Base-by-base conservation (phyloP, 73 alveolate genomes). In the Paramecium biaurelia region DNA sequence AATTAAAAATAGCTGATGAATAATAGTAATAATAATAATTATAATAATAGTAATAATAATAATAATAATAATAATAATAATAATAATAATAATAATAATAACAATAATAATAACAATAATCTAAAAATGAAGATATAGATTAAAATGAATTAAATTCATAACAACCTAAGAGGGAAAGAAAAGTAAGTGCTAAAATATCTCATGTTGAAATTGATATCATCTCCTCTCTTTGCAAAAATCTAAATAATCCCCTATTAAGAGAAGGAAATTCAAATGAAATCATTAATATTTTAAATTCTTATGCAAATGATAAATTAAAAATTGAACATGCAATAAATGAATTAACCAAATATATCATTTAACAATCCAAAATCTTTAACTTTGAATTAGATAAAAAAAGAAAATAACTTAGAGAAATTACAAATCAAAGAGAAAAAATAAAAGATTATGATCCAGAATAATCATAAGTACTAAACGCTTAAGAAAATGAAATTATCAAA, bases 291-390 rank as follows among this genome's bases (percentile, higher is more conserved):
- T 24, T 79, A 42, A 79, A 41, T 21, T 42, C 47, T 43, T 79
- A 43, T 47, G 70, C 74, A 0, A 79, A 79, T 42, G 90, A 79
- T 45, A 79, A 79, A 79, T 43, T 30, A 23, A 79, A 47, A 34
- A 26, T 79, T 10, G 90, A 79, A 20, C 90, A 79, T 79, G 90
- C 90, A 15, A 79, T 79, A 12, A 43, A 45, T 30, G 90, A 79
- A 26, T 79, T 79, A 47, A 45, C 45, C 3, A 38, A 79, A 41
- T 26, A 30, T 24, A 43, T 79, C 26, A 30, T 30, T 10, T 3
- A 79, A 37, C 34, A 79, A 45, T 38, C 90, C 7, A 79, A 47
- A 79, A 8, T 43, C 0, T 79, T 30, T 14, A 79, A 79, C n/a
- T 30, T 23, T 47, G 70, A 79, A 24, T 79, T 79, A 23, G 90